Base-by-base conservation (phyloP, 1,284 basidiomycete species). In the Cutaneotrichosporon cavernicola region DNA sequence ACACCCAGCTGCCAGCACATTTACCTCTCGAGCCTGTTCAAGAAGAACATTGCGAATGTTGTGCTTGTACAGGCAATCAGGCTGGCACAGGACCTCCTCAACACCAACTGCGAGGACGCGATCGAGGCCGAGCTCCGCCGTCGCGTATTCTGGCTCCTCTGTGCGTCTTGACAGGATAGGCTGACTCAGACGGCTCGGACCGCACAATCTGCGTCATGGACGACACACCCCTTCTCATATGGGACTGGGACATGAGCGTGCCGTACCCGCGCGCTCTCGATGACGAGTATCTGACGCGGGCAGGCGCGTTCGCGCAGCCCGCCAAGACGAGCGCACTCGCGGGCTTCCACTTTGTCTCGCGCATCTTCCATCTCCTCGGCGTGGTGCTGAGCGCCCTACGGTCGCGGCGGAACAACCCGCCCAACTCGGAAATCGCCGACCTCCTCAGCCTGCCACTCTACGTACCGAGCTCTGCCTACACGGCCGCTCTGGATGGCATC, bases 21-120 rank as follows among this genome's bases (percentile, higher is more conserved):
- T 31, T 53, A 53, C 51, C 51, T 53, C 30, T 31, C 51, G 14
- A 53, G 51, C 51, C 51, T 53, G 51, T 53, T 53, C 51, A 53
- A 34, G 31, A 53, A 53, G 30, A 53, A 53, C 51, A 6, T 53
- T 4, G 51, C 51, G 13, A 53, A 53, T 18, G 9, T 53, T 18
- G 31, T 31, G 16, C 51, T 53, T 18, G 51, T 34, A 7, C 26
- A 53, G 30, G 51, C 51, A 4, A 34, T 53, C 31, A 30, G 51
- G 18, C 30, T 53, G 5, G 31, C 51, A 14, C 51, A 53, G 30
- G 51, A 53, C 16, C 51, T 34, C 14, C 26, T 53, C 14, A 30
- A 53, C 1, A 32, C 51, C 5, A 30, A 53, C 2, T 30, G 30
- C 18, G 31, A 16, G 13, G 51, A 53, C 31, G 30, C 18, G 8